A percentile compares a stretch with the other conserved stretches of the same genome.
These are phyloP conservation scores for Eucalyptus victrix DNA, from an alignment of 345 rosid genomes.

Conservation along the genomic window DNA sequence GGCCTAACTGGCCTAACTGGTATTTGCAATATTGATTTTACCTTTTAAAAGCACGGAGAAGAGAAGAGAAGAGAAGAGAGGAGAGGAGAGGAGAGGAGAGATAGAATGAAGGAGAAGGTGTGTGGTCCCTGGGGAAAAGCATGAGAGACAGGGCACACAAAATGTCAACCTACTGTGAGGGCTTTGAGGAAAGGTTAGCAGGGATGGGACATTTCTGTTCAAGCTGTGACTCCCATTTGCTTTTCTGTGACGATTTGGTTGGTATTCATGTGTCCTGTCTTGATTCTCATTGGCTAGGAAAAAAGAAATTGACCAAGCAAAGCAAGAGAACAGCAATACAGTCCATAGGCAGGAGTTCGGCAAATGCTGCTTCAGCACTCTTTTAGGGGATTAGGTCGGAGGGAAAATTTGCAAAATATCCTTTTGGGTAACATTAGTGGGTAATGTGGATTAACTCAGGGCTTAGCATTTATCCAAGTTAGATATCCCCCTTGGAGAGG, in stretches of 20 bases:
- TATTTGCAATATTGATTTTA: not conserved
- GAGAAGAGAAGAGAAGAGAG: not conserved
- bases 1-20: not conserved
- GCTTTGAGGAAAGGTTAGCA: not conserved
- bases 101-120: not conserved
- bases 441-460: not conserved
- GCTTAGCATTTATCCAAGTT: not conserved
- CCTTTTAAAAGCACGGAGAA: not conserved
- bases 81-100: not conserved
- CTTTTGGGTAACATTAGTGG: not conserved
- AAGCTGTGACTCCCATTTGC: not conserved
- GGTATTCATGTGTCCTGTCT: not conserved
- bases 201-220: not conserved
- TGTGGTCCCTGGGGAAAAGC: not conserved
- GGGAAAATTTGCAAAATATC: not conserved
- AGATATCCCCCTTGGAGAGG: not conserved
- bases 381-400: not conserved
- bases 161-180: not conserved
- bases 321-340: not conserved
- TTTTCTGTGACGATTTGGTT: not conserved
- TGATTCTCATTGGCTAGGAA: not conserved
- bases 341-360: not conserved
- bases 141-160: not conserved
- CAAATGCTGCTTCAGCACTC: not conserved
- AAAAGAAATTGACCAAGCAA: not conserved